Evolutionary conservation across 495 filamentous ascomycete species (phyloP), one percentile per base, ranked within the genome.

Genomic region (Sphaerosporella brunnea): DNA sequence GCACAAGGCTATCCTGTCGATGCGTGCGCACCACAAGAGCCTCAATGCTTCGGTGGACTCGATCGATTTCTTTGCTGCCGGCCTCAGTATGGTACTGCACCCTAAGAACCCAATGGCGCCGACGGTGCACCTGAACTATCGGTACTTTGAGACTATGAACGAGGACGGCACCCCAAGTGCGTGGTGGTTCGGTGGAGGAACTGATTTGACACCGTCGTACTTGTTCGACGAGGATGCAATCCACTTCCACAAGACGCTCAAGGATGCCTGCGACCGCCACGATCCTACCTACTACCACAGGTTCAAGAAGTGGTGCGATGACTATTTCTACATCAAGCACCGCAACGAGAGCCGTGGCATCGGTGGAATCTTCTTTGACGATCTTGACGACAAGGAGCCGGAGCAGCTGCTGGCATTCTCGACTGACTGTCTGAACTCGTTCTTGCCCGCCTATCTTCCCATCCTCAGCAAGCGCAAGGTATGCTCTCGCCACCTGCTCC

Each of bases 161-260:
- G 65, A 71, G 5, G 74, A 80, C 51, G 81, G 80, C 7, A 72
- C 69, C 3, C 75, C 82, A 13, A 78, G 84, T 39, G 72, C 80
- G 1, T 99, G 92, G 92, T 99, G 90, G 90, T 99, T 93, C 52
- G 90, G 90, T 36, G 90, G 90, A 19, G 90, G 90, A 23, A 86
- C 82, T 4, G 90, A 99, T 67, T 65, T 99, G 42, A 99, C 90
- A 5, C 90, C 90, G 0, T 75, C 72, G 53, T 99, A 96, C 60
- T 75, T 99, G 16, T 96, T 92, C 66, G 85, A 93, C 50, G 92
- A 96, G 60, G 90, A 99, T 62, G 90, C 80, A 7, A 81, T 93
- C 41, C 88, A 93, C 59, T 99, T 99, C 74, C 90, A 99, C 68
- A 77, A 74, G 58, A 82, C 78, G 2, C 80, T 96, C 61, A 96